A percentile compares a stretch with the other conserved stretches of the same genome.
Evolutionary conservation across 495 filamentous ascomycete species (phyloP).

Genomic region (Xylaria intraflava): DNA sequence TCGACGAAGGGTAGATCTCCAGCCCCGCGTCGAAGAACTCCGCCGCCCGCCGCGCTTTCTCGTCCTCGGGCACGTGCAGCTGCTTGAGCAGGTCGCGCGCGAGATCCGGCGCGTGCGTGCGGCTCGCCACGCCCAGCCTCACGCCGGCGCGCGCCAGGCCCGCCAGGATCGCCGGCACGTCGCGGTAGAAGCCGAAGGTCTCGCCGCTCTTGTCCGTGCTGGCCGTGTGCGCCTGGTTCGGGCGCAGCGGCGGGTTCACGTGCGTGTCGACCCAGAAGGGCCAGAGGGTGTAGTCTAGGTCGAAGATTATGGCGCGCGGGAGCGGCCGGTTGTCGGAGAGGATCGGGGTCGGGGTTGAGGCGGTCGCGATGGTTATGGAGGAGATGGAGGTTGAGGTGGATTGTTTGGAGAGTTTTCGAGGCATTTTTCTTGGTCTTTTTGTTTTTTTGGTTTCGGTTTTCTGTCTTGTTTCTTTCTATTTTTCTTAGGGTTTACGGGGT

Average conservation of each 20-base stretch:
- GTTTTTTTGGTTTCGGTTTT: background rate
- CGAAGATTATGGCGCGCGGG: conserved; percentile 82
- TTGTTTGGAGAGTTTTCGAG: conserved; percentile 23
- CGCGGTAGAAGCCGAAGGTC: conserved; percentile 71
- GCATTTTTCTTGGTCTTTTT: background rate
- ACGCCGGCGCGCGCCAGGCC: conserved; percentile 50
- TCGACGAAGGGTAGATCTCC: conserved; percentile 85
- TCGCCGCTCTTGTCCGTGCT: conserved; percentile 61
- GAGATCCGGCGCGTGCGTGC: conserved; percentile 73
- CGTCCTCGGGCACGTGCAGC: conserved; percentile 48
- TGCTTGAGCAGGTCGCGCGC: conserved; percentile 73
- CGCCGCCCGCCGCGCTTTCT: conserved; percentile 36
- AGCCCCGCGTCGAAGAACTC: conserved; percentile 74
- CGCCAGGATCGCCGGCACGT: conserved; percentile 66
- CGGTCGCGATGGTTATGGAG: background rate
- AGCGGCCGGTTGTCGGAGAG: conserved; percentile 72
- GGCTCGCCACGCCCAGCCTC: conserved; percentile 68
- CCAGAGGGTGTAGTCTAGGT: conserved; percentile 97
- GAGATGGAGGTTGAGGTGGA: conserved; percentile 14
- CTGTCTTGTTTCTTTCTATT: background rate
- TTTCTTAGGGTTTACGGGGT: background rate
- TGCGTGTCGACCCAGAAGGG: conserved; percentile 97
- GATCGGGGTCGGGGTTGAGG: conserved; percentile 16
- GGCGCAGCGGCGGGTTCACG: conserved; percentile 71
- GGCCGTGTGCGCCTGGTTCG: conserved; percentile 45